Evolutionary conservation across 2,329 filamentous ascomycete species (phyloP), one percentile per base, ranked within the genome.

Genomic region (Epichloe aotearoae): DNA sequence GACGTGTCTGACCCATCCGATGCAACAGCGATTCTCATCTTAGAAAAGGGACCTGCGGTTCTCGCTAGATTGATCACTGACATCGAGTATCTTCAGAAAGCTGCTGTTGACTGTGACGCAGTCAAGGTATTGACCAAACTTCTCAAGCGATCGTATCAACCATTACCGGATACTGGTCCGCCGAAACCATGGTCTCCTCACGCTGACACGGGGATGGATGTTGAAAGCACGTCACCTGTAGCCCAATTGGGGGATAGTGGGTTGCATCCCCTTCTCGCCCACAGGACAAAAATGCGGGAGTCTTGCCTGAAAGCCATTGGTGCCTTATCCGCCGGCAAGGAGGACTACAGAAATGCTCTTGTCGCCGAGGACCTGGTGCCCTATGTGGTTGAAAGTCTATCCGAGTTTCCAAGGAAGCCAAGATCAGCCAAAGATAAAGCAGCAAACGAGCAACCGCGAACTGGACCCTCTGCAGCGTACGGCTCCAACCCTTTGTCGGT

Each of bases 381-480:
- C 1, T 89, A 85, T 62, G 83, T 97, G 48, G 84, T 94, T 41
- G 87, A 95, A 58, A 93, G 89, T 1, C 75, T 97, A 43, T 67
- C 62, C 2, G 66, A 69, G 49, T 82, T 77, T 33, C 75, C 75
- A n/a, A 64, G 68, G 33, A 78, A 75, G 55, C 75, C 76, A 0
- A 68, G 64, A 33, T 65, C 61, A 17, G 53, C 62, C 11, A 73
- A 72, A 55, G 64, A 65, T 10, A 70, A 69, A 52, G 54, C 64
- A 45, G 66, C 62, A 19, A 67, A 63, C 47, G 66, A 63, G 37
- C 50, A 58, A 34, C 51, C 57, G 38, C 58, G 59, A 19, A 62
- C 61, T 43, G 58, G 62, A 39, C 52, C 63, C 44, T 60, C 64
- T 17, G 58, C 67, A 4, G 72, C 78, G 12, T 86, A 85, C 58